Evolutionary conservation across 768 basidiomycete genomes (phyloP), one percentile per base, ranked within the genome.

Genomic region (Tubosaeta sp.): DNA sequence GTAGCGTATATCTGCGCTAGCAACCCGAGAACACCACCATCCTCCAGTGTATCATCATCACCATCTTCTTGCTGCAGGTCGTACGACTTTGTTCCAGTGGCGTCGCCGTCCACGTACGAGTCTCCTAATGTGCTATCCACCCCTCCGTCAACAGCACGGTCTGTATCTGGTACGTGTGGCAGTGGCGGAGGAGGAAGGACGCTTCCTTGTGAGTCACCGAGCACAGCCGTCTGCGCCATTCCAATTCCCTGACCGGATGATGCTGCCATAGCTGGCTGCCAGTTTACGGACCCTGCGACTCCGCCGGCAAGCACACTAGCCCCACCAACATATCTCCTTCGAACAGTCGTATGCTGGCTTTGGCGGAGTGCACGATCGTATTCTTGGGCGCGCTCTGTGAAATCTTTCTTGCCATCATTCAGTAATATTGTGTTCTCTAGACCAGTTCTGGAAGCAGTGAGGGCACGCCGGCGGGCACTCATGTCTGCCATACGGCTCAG

Each of bases 1-100:
- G 79, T 74, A 43, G 79, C 83, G 68, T 95, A 92, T 46, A 97
- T 94, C 74, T 95, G 86, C 39, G 90, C 86, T 60, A 97, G 65
- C 56, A 97, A 64, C 19, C 89, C 91, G 55, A 95, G 71, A 57
- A 97, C 85, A 16, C 94, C 93, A 0, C 81, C 89, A 68, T 94
- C 91, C 61, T 82, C 82, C 56, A 88, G 62, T 17, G 70, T 75
- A 25, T 86, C 85, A 5, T 85, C 83, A 42, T 85, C 77, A 14
- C 63, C 64, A 14, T 79, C 80, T 13, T 75, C 76, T 46, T 77
- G 79, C 43, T 77, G 72, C 46, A 68, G 66, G 39, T 72, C 63
- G 48, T 63, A 60, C 19, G 71, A 43, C 51, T 70, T 69, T 45
- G 72, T 64, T 46, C 77, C 69, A 60, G 76, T 74, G 50, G 73